A percentile compares a stretch with the other conserved stretches of the same genome.
Evolutionary conservation across 106 monocot species (phyloP).

Genomic region (Phalaenopsis equestris): DNA sequence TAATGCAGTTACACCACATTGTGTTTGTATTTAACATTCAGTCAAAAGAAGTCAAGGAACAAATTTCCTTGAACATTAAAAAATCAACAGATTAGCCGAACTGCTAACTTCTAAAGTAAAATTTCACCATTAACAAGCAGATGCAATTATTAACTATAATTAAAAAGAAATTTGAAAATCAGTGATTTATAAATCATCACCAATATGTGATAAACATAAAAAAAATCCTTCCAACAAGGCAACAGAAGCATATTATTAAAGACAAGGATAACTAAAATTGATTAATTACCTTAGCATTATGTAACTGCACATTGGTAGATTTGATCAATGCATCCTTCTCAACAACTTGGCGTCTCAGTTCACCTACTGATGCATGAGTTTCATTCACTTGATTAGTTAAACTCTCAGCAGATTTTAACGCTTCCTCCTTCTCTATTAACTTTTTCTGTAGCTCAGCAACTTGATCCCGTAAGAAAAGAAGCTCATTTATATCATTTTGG

Average conservation of each 20-base stretch:
- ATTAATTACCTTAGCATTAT: conserved; percentile 63
- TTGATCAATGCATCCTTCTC: conserved; percentile 73
- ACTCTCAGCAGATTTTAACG: conserved; percentile 53
- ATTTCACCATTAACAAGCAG: not conserved
- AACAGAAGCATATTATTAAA: not conserved
- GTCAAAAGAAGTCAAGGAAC: not conserved
- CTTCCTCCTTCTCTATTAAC: conserved; percentile 69
- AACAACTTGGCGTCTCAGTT: conserved; percentile 34
- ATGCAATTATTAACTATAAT: not conserved
- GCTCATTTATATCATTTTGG: conserved; percentile 42
- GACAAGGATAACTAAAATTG: not conserved
- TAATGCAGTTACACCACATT: not conserved
- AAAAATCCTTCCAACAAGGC: not conserved
- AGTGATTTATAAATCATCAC: not conserved
- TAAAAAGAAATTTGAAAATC: not conserved
- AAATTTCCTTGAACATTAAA: not conserved
- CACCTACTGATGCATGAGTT: conserved; percentile 27
- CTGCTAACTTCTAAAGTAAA: not conserved
- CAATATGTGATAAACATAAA: not conserved
- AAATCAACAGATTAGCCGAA: not conserved
- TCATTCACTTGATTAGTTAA: conserved; percentile 42
- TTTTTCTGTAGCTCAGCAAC: conserved; percentile 53
- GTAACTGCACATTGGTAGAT: conserved; percentile 52
- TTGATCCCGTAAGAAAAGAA: conserved; percentile 47
- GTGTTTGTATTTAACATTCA: not conserved